These are phyloP conservation scores for Entomortierella lignicola DNA, from an alignment of 192 early-diverging fungal species.

Conservation along the genomic window DNA sequence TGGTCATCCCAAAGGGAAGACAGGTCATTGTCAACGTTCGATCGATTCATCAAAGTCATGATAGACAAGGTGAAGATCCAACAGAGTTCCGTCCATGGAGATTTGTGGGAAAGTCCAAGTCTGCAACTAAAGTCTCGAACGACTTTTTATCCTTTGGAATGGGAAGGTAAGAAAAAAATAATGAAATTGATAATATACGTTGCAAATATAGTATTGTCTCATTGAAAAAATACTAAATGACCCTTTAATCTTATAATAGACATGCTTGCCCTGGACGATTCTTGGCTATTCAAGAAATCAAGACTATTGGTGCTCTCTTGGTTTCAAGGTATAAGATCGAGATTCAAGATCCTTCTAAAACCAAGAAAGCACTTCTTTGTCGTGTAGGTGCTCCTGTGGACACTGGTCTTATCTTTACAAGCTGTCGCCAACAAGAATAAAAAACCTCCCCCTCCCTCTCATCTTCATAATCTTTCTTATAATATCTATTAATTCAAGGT, in stretches of 20 bases:
- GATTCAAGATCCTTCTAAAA: constrained; percentile 9
- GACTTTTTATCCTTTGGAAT: constrained; percentile 58
- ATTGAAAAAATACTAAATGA: not conserved
- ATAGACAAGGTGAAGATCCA: constrained; percentile 23
- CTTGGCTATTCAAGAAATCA: constrained; percentile 60
- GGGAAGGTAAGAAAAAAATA: constrained; percentile 47
- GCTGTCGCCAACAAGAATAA: constrained; percentile 2
- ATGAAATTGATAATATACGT: not conserved
- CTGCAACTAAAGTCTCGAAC: constrained; percentile 37
- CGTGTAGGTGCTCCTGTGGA: not conserved
- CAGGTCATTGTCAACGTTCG: constrained; percentile 43
- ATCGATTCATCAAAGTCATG: constrained; percentile 13
- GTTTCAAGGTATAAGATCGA: constrained; percentile 49
- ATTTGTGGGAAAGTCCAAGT: constrained; percentile 47
- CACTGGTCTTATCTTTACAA: constrained; percentile 21
- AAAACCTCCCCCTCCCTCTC: not conserved
- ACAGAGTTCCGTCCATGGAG: constrained; percentile 53
- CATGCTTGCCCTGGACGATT: constrained; percentile 63
- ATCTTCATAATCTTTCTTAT: no score
- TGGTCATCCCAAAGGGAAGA: constrained; percentile 37
- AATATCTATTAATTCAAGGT: no score
- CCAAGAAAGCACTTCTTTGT: not conserved
- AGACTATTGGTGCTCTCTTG: constrained; percentile 37
- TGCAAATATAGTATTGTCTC: no score
- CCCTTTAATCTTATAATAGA: constrained; percentile 5